Evolutionary conservation across 441 rosid genomes (phyloP), one percentile per base, ranked within the genome.

Genomic region (Pelargonium cotyledonis): DNA sequence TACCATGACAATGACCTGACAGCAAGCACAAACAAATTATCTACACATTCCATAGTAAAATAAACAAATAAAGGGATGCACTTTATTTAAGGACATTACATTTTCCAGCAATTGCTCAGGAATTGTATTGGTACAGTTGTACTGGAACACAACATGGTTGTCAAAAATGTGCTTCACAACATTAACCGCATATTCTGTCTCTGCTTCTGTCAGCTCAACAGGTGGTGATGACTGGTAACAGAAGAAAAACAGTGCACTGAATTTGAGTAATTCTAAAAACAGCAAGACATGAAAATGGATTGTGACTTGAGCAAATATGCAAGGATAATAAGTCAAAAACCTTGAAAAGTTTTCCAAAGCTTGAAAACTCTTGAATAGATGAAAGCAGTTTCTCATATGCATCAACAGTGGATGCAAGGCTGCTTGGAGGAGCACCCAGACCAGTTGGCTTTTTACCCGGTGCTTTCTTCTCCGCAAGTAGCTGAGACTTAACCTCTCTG

Each of bases 201-300:
- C 99, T 70, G 98, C 92, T 89, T 95, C 99, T 58, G 99, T 92
- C 73, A 95, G 84, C 81, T 95, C 99, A 81, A 90, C 94, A 57
- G 93, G 97, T 68, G 88, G 67, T 66, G 97, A 85, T 64, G 97
- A 92, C 99, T 92, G 88, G 69, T 19, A 62, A 46, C 71, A 78
- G 61, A 63, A 65, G 63, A 35, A 41, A 65, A 70, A 73, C n/a
- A 72, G 14, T 38, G 63, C 9, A 63, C 55, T 49, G 55, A 49
- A 15, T 49, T 49, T 11, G 55, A 14, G 55, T 49, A 10, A 49
- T 49, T 49, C 55, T 49, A 49, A 49, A 49, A 21, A 21, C 23
- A 21, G 23, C 23, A 21, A 21, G 23, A 21, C 23, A 21, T 21
- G 23, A 21, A 21, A 21, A 21, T 21, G 23, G 23, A 21, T 21